Conservation (phyloP, 495 filamentous ascomycete species). For the Bacidia rubella region DNA sequence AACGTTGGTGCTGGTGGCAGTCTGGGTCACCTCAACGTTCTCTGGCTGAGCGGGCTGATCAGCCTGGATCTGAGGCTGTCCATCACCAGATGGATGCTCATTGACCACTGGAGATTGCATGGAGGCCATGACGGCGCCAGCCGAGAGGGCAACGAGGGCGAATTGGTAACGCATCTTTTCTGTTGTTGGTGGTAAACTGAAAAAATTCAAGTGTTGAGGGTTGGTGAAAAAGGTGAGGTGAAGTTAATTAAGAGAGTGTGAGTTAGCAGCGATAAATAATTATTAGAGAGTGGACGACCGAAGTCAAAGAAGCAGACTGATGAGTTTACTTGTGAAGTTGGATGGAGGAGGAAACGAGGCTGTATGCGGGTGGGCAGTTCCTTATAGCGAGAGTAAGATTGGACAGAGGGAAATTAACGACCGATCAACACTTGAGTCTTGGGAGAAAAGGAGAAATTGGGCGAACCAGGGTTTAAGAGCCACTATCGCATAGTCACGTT, state of each 20-base stretch:
- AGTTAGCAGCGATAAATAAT: conserved; percentile 24
- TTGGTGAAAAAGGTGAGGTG: conserved; percentile 5
- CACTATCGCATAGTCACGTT: neutral
- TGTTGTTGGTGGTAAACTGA: conserved; percentile 19
- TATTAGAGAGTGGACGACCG: conserved; percentile 41
- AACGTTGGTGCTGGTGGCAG: conserved; percentile 41
- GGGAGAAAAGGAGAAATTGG: conserved; percentile 16
- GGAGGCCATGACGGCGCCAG: conserved; percentile 19
- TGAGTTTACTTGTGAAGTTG: conserved; percentile 16
- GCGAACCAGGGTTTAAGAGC: neutral
- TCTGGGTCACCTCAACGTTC: conserved; percentile 27
- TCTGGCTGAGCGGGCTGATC: neutral
- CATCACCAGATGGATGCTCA: conserved; percentile 16
- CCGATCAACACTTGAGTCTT: conserved; percentile 1
- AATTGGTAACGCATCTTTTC: conserved; percentile 44
- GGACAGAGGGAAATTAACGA: conserved; percentile 2
- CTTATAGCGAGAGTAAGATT: conserved; percentile 7
- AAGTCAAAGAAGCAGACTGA: conserved; percentile 31
- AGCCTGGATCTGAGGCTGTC: conserved; percentile 16
- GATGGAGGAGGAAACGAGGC: conserved; percentile 18
- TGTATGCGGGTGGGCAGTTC: conserved; percentile 19
- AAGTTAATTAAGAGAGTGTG: conserved; percentile 32
- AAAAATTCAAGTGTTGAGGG: conserved; percentile 18
- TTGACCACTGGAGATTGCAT: conserved; percentile 7
- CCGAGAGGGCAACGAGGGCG: conserved; percentile 37